Evolutionary conservation across 768 basidiomycete species (phyloP).

Genomic region (Fistulinella prunicolor): DNA sequence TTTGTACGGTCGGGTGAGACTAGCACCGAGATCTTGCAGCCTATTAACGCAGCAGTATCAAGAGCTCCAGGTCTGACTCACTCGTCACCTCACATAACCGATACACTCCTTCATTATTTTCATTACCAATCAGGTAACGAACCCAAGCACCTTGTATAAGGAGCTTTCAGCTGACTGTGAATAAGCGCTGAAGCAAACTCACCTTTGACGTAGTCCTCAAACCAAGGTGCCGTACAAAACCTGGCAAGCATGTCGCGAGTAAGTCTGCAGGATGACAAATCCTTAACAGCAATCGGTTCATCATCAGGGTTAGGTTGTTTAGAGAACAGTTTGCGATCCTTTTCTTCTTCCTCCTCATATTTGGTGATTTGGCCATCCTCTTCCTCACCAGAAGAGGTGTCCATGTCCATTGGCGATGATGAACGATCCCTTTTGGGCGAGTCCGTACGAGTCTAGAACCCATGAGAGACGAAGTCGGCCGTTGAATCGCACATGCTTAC

Average conservation of each 20-base stretch:
- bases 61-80: slow-evolving; percentile 38
- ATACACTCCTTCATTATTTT: slow-evolving; percentile 61
- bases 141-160: slow-evolving; percentile 71
- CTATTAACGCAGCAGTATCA: slow-evolving; percentile 1
- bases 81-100: slow-evolving; percentile 79
- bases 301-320: slow-evolving; percentile 42
- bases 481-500: slow-evolving; percentile 41
- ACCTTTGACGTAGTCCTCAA: slow-evolving; percentile 82
- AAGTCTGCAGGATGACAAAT: slow-evolving; percentile 61
- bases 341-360: slow-evolving; percentile 71
- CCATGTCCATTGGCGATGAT: slow-evolving; percentile 83
- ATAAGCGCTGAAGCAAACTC: slow-evolving; percentile 13
- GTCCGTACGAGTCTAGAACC: slow-evolving; percentile 41
- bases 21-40: slow-evolving; percentile 48
- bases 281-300: slow-evolving; percentile 49
- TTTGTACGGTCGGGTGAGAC: slow-evolving; percentile 64
- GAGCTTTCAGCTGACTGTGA: slow-evolving; percentile 6
- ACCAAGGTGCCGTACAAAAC: slow-evolving; percentile 75
- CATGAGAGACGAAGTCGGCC: slow-evolving; percentile 9
- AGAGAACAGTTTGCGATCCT: slow-evolving; percentile 48
- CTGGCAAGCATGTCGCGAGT: slow-evolving; percentile 71
- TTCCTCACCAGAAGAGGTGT: slow-evolving; percentile 75
- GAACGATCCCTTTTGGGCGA: slow-evolving; percentile 71
- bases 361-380: slow-evolving; percentile 75
- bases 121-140: slow-evolving; percentile 72